Percentiles rank a stretch among this genome's conserved stretches.
These are phyloP conservation scores for Chrysoporthe cubensis DNA, from an alignment of 2,329 filamentous ascomycete species.

Conservation along the genomic window DNA sequence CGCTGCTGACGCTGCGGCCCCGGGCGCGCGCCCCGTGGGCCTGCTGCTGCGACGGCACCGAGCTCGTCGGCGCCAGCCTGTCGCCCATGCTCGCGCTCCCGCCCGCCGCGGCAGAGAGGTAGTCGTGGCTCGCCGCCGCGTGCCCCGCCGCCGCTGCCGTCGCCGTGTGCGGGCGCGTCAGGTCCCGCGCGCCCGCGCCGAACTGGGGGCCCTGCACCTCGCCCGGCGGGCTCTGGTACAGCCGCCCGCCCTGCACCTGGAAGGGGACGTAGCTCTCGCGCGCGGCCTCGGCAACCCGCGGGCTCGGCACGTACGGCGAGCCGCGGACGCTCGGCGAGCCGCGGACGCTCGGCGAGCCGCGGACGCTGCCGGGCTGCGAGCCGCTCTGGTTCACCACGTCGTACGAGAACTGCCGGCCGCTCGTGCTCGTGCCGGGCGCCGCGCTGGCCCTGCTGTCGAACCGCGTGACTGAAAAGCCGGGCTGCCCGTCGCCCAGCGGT, in stretches of 20 bases:
- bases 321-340: constrained; percentile 7
- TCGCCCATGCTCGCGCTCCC: background rate
- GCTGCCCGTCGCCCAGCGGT: constrained; percentile 14
- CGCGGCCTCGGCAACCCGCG: constrained; percentile 24
- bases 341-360: constrained; percentile 6
- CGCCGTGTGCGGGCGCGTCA: constrained; percentile 9
- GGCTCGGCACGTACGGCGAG: constrained; percentile 13
- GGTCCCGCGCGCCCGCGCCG: background rate
- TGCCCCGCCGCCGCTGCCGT: background rate
- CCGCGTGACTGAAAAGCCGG: constrained; percentile 23
- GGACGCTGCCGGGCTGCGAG: constrained; percentile 13
- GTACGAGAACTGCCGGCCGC: constrained; percentile 20
- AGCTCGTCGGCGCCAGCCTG: constrained; percentile 3
- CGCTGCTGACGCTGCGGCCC: constrained; percentile 23
- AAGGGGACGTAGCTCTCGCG: constrained; percentile 21
- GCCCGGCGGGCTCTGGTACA: constrained; percentile 13
- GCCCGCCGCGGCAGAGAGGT: constrained; percentile 6
- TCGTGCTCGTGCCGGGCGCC: background rate
- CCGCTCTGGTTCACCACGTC: constrained; percentile 21
- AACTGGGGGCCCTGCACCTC: background rate
- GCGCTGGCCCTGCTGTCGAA: constrained; percentile 16
- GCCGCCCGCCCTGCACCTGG: constrained; percentile 14
- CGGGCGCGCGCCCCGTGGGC: constrained; percentile 19
- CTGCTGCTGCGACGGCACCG: background rate
- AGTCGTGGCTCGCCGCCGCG: background rate